Base-by-base conservation (phyloP, 768 basidiomycete genomes). In the Austroboletus eburneus region DNA sequence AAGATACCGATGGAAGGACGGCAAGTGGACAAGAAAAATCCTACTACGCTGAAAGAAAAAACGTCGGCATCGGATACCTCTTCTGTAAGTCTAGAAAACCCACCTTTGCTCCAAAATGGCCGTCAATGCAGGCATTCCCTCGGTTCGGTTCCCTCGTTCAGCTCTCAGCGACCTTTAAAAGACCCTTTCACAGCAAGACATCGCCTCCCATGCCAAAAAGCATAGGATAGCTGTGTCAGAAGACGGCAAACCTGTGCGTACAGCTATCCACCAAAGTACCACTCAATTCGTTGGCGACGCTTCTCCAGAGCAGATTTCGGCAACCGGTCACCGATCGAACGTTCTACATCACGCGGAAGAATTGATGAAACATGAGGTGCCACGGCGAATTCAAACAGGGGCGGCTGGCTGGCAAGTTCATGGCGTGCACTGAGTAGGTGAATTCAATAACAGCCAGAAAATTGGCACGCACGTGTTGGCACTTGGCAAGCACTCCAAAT, bases 181-280 rank as follows among this genome's bases (percentile, higher is more conserved):
- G n/a, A n/a, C n/a, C n/a, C n/a, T n/a, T 43, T n/a, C 46, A 59
- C 46, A n/a, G 50, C 43, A 47, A 38, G 30, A 25, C 55, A 50
- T n/a, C 14, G 51, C 56, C 21, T 46, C 14, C 24, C 38, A 22
- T 16, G 41, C 46, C 29, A 33, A 23, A 33, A 23, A 20, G 27
- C 46, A 42, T 49, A 25, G 55, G 6, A 30, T 17, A 33, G 30
- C 30, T 32, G 12, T 32, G 30, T 32, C 30, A 32, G 30, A 13
- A 6, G 30, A 10, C 1, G 35, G 42, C 29, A 37, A 10, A 9
- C 39, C 35, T 44, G 42, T 48, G 17, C 18, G 35, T 13, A 1
- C 29, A 45, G 20, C 32, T 37, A 33, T 36, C 50, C 42, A 37
- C 34, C 7, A 16, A n/a, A 18, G 13, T 36, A 24, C 24, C 20